Base-by-base conservation (phyloP, 768 basidiomycete species). In the Termitomyces sp. region DNA sequence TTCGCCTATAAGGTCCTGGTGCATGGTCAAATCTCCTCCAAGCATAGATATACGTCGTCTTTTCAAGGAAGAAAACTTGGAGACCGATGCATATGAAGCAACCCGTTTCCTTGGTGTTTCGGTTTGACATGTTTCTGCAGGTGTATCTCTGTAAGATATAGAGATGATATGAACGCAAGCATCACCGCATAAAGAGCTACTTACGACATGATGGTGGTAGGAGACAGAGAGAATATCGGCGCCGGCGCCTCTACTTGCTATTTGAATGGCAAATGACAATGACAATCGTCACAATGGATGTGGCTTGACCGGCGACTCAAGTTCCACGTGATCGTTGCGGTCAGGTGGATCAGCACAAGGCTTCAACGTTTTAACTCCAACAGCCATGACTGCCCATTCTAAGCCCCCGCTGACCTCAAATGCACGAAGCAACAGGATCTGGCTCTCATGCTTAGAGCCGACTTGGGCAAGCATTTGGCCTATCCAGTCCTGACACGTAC, bases 51-150 rank as follows among this genome's bases (percentile, higher is more conserved):
- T 68, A 18, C 79, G 69, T 62, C 78, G 68, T 37, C 76, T 67
- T 61, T 81, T 81, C 54, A 68, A 60, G 6, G 79, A 79, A 30
- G 74, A 76, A 41, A 73, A 67, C 56, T 73, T 76, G 8, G 75
- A 75, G 45, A 75, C 68, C 13, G 73, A 77, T 31, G 71, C 66
- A 57, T 70, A 69, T 31, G 76, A 75, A 8, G 72, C 68, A 6
- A 70, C 69, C 6, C 77, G 76, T 54, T 77, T 77, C 54, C 67
- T 63, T 11, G 63, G 66, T 30, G 66, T 67, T 57, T 60, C 62
- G 27, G 58, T 62, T 2, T 57, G 47, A 31, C 65, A 66, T n/a
- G 41, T 27, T 36, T 36, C 55, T 41, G 44, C 42, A 6, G 50
- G 37, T 44, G 13, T 11, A 34, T 63, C 55, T 46, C 58, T 58